Base-by-base conservation (phyloP, 1,284 basidiomycete species). In the Gymnopus androsaceus region DNA sequence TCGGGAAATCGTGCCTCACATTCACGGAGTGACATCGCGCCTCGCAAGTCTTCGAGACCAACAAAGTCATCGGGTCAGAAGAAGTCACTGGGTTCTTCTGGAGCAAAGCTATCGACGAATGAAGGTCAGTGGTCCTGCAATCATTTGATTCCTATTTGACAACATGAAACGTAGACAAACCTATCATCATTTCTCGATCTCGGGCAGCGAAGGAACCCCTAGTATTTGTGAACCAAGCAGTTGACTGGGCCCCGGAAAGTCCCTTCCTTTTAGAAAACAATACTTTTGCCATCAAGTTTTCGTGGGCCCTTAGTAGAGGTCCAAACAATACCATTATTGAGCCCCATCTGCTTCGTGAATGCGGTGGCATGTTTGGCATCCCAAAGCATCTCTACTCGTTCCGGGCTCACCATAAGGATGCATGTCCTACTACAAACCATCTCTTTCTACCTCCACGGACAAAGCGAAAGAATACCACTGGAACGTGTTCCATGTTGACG, bases 281-380 rank as follows among this genome's bases (percentile, higher is more conserved):
- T 44, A 45, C 12, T 3, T 2, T 28, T 9, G 31, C 36, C 30
- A 23, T 52, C 21, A 52, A 42, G n/a, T 8, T 31, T 9, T 52
- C 37, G 8, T 52, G 50, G 41, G 36, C 23, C 19, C 30, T 23
- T 4, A 28, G 17, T 38, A 28, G 36, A 15, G 36, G 17, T 12
- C 23, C 27, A 8, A 12, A 3, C 9, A 30, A n/a, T 11, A 15
- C 5, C 4, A 14, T 23, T 8, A 31, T 31, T 2, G 50, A 52
- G 31, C 36, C 36, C 12, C 3, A 17, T 8, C 23, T 52, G 12
- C 19, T 41, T 3, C 27, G 31, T 9, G 38, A 28, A 2, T 41
- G 38, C 30, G n/a, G 38, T 14, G 50, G 38, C 23, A 42, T 42
- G 37, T 52, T 52, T 12, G 50, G 50, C 14, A 2, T 42, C n/a